Conservation (phyloP, 129 eudicot genomes). For the Pulicaria dysenterica region DNA sequence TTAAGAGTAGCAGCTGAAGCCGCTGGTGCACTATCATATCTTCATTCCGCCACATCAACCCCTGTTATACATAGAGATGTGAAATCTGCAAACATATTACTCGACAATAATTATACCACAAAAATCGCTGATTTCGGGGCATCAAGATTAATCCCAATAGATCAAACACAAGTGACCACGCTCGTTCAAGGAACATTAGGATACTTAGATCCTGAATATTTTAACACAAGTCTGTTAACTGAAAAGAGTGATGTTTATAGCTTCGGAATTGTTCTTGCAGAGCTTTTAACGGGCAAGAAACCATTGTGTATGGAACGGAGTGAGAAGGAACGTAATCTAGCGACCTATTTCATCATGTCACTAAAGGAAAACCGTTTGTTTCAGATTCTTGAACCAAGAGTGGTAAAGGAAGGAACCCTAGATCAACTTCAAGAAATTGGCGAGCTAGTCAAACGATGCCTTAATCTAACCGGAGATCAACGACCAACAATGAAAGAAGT, state of each 20-base stretch:
- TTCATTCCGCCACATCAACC: constrained; percentile 50
- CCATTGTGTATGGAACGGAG: constrained; percentile 40
- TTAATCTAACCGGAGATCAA: constrained; percentile 35
- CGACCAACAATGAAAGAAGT: constrained; percentile 77
- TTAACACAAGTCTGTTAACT: constrained; percentile 46
- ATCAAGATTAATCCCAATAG: constrained; percentile 54
- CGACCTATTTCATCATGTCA: constrained; percentile 42
- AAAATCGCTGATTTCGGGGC: constrained; percentile 71
- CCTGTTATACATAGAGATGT: constrained; percentile 70
- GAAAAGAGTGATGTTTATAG: constrained; percentile 60
- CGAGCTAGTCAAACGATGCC: constrained; percentile 53
- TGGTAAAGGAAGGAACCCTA: constrained; percentile 46
- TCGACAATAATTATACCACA: constrained; percentile 48
- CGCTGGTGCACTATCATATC: constrained; percentile 59
- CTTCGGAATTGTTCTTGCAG: constrained; percentile 62
- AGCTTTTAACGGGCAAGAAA: constrained; percentile 52
- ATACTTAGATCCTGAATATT: constrained; percentile 67
- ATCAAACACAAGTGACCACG: constrained; percentile 57
- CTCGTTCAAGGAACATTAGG: constrained; percentile 59
- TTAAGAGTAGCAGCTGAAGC: constrained; percentile 53
- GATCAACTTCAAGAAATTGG: constrained; percentile 47
- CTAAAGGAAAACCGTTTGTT: constrained; percentile 48
- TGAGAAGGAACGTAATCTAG: constrained; percentile 37
- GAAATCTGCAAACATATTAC: constrained; percentile 55
- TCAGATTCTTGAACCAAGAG: constrained; percentile 54